Evolutionary conservation across 495 filamentous ascomycete species (phyloP).

Genomic region (Aspergillus campestris): DNA sequence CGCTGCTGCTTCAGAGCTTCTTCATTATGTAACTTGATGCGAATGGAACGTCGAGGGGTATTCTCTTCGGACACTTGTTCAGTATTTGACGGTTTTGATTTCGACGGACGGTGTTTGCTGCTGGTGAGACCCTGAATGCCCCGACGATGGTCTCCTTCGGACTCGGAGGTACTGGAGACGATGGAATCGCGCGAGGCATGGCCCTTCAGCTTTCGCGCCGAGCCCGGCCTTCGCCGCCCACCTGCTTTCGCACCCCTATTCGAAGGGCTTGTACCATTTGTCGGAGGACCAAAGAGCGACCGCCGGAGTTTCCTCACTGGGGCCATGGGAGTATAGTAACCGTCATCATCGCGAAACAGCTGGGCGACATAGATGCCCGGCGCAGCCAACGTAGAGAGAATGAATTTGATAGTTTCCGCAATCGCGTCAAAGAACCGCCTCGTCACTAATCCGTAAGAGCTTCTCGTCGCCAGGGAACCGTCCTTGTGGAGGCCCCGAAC

Average conservation of each 20-base stretch:
- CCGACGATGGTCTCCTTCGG: constrained; percentile 33
- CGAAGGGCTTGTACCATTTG: constrained; percentile 15
- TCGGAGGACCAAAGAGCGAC: constrained; percentile 19
- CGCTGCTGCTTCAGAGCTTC: constrained; percentile 51
- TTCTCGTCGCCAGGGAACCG: constrained; percentile 53
- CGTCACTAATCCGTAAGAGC: constrained; percentile 30
- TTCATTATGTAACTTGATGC: constrained; percentile 86
- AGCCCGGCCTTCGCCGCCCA: constrained; percentile 22
- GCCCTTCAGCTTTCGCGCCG: constrained; percentile 30
- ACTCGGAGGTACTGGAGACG: constrained; percentile 40
- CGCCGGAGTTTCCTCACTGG: constrained; percentile 53
- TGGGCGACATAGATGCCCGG: constrained; percentile 75
- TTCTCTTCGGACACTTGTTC: constrained; percentile 46
- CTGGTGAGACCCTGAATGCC: constrained; percentile 13
- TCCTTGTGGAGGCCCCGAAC: constrained; percentile 28
- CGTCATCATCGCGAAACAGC: constrained; percentile 71
- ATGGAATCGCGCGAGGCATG: constrained; percentile 32
- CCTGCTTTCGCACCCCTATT: constrained; percentile 22
- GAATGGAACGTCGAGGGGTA: constrained; percentile 70
- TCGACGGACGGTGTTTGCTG: constrained; percentile 31
- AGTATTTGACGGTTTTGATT: constrained; percentile 42
- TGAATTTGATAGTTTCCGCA: constrained; percentile 59
- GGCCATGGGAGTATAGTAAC: constrained; percentile 62
- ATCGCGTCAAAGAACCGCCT: constrained; percentile 45
- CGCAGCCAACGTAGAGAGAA: constrained; percentile 67